Evolutionary conservation across 2,329 filamentous ascomycete species (phyloP), one percentile per base, ranked within the genome.

Genomic region (Chalaropsis thielavioides): DNA sequence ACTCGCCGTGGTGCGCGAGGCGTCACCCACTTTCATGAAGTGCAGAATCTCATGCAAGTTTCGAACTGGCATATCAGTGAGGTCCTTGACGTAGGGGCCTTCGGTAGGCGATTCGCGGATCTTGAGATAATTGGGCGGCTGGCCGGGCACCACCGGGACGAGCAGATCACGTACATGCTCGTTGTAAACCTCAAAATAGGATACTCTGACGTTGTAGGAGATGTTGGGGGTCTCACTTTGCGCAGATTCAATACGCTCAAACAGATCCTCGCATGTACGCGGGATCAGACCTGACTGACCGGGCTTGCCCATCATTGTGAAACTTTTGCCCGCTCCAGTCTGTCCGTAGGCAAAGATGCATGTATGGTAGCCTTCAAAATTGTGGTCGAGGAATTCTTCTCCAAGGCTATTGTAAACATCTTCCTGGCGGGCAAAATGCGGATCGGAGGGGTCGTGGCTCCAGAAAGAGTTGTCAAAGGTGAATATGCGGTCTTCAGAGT

Each of bases 111-210:
- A 95, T 77, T 99, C 94, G 71, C 94, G 87, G 72, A 99, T 96
- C 76, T 96, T 96, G 71, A 99, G 87, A 74, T 97, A 96, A 73
- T 95, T 87, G 1, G 92, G 89, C 4, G 89, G 81, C 68, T 89
- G 88, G 65, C 85, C 88, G 3, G 81, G 78, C 10, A 78, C 72
- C 35, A 88, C 82, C 11, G 92, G 89, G 0, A 91, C 88, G 58
- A 99, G 83, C 43, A 99, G 79, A 73, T 99, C 94, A 66, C 94
- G 89, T 61, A 99, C 94, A 75, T 97, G 94, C 77, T 99, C 94
- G 76, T 99, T 99, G 82, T 99, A 99, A 68, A 99, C 94, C 74
- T 99, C 94, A 72, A 99, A 97, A 77, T 99, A 99, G 2, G 92
- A 96, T 35, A 97, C 94, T 68, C 94, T 88, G 69, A 99, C 94